A percentile compares a stretch with the other conserved stretches of the same genome.
phyloP scores from a whole-genome alignment of 2,329 filamentous ascomycete genomes.

The Myriangium duriaei region DNA sequence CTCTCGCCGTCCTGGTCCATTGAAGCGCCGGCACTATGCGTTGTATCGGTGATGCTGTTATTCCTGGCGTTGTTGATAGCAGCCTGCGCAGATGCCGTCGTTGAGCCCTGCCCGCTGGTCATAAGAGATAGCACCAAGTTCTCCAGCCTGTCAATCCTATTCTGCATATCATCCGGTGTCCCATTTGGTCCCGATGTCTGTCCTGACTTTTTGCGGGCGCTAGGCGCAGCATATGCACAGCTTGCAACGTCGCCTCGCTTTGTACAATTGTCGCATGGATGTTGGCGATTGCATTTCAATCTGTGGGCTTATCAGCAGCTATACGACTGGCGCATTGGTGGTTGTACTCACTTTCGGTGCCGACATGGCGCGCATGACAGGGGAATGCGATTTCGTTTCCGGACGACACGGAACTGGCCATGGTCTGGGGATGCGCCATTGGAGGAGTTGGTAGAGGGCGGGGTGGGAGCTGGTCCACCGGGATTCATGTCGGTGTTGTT shows the following conservation, averaged over 20 bases:
- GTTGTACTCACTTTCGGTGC: conserved; percentile 63
- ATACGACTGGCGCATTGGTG: background rate
- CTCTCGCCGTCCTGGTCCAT: conserved; percentile 41
- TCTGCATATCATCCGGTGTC: conserved; percentile 92
- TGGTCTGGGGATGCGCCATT: conserved; percentile 64
- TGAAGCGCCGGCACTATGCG: conserved; percentile 19
- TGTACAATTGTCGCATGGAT: conserved; percentile 88
- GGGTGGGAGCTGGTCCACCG: conserved; percentile 42
- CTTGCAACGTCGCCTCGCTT: conserved; percentile 71
- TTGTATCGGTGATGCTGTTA: conserved; percentile 18
- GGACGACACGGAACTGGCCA: conserved; percentile 73
- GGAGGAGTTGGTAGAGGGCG: conserved; percentile 66
- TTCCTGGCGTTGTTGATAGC: conserved; percentile 35
- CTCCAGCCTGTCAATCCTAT: conserved; percentile 90
- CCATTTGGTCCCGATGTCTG: conserved; percentile 26
- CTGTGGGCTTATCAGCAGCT: conserved; percentile 33
- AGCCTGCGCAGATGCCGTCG: conserved; percentile 43
- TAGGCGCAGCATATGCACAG: conserved; percentile 67
- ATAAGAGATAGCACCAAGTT: conserved; percentile 84
- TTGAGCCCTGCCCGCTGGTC: conserved; percentile 65
- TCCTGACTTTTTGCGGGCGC: conserved; percentile 57
- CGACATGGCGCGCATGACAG: conserved; percentile 85
- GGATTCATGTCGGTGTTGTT: conserved; percentile 4
- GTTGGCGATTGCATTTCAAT: conserved; percentile 83
- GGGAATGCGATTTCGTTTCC: conserved; percentile 83